Percentiles rank a stretch among this genome's conserved stretches.
phyloP scores from a whole-genome alignment of 441 rosid species.

The Breynia disticha region DNA sequence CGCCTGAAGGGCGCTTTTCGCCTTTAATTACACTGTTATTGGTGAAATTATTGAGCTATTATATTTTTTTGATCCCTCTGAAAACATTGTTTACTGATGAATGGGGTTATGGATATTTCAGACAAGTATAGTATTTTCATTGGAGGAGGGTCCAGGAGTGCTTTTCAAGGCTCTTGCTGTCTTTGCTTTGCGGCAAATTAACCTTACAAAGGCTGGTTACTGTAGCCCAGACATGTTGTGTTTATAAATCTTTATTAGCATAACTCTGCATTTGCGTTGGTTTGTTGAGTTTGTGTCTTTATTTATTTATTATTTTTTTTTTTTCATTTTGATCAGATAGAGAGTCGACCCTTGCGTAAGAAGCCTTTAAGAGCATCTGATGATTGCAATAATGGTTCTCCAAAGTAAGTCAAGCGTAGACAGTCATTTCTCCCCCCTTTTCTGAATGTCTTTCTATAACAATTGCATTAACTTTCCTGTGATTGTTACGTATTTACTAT shows the following conservation, averaged over 20 bases:
- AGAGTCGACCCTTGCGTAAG: slow-evolving; percentile 87
- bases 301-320: slow-evolving; percentile 10
- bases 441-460: neutral
- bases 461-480: neutral
- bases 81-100: neutral
- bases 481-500: too few species aligned
- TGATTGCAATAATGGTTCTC: slow-evolving; percentile 29
- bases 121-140: slow-evolving; percentile 91
- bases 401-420: slow-evolving; percentile 28
- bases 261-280: slow-evolving; percentile 4
- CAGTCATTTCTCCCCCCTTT: too few species aligned
- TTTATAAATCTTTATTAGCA: slow-evolving; percentile 2
- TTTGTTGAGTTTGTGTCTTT: slow-evolving; percentile 10
- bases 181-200: slow-evolving; percentile 72
- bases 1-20: too few species aligned
- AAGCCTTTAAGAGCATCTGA: slow-evolving; percentile 65
- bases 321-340: slow-evolving; percentile 47
- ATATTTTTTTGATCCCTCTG: neutral
- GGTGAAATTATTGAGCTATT: too few species aligned
- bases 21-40: slow-evolving; percentile 3
- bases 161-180: slow-evolving; percentile 88
- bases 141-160: slow-evolving; percentile 89
- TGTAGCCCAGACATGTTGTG: neutral
- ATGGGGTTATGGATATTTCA: slow-evolving; percentile 23
- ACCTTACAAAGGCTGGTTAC: slow-evolving; percentile 56